Base-by-base conservation (phyloP, 2,329 filamentous ascomycete species). In the Cercospora beticola region DNA sequence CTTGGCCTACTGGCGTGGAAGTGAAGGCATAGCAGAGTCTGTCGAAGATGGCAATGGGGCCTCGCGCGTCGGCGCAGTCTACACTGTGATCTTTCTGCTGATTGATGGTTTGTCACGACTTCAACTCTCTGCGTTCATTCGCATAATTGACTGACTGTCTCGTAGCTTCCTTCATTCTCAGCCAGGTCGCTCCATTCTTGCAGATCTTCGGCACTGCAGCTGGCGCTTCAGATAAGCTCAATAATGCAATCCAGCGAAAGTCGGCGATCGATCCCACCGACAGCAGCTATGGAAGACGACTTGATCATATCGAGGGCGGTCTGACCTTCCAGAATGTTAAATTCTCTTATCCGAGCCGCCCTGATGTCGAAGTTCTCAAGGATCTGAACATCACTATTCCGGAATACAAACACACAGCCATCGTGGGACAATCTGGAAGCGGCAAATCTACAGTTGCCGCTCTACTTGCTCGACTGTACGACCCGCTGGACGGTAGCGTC, bases 1-100 rank as follows among this genome's bases (percentile, higher is more conserved):
- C 1, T 81, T 91, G 14, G 87, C 89, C 0, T 91, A 90, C 74
- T 91, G 88, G 87, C 85, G 90, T 76, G 89, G 89, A 59, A 88
- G 86, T 70, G 82, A 81, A 40, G 84, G 84, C 62, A 84, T 89
- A 52, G 83, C 83, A 10, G 79, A 81, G 12, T 81, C 83, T 4
- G 75, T 82, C 0, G 76, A 66, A 5, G 59, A 57, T 40, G 66
- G 54, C 7, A 52, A 49, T 14, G 57, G 49, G 7, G 31, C 49
- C 40, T 62, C 66, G 5, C 56, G 59, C n/a, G 70, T 82, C 21
- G 85, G 85, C 46, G 78, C 82, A n/a, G 83, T 83, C 0, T 87
- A 84, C 71, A 86, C 86, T 0, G 85, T 87, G 23, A 84, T 86
- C 18, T 86, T 86, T 68, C 82, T 86, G 36, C 78, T 87, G 9